Evolutionary conservation across 148 eudicot genomes (phyloP), one percentile per base, ranked within the genome.

Genomic region (Vaccinium vitisidaea): DNA sequence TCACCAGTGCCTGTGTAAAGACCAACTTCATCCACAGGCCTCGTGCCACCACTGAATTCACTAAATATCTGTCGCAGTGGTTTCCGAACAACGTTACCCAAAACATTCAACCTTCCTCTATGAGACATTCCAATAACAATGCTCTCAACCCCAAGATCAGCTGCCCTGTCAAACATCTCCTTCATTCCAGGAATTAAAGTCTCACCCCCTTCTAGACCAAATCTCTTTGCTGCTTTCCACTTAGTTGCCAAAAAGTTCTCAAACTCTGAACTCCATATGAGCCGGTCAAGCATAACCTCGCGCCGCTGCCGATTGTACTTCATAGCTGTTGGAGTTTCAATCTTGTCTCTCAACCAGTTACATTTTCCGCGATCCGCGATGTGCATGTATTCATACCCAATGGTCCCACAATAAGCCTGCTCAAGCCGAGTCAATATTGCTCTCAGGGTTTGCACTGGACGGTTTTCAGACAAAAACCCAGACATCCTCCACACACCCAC

Each of bases 111-210:
- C 88, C 98, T 88, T 78, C 98, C 98, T 85, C 98, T 94, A 11
- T 25, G 98, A 77, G 98, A 91, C 98, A 95, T 95, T 74, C 98
- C 98, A 84, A 94, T 95, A n/a, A 95, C 98, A 49, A 95, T 95
- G 84, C 85, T 94, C 92, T 94, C 98, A 58, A 94, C 98, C 83
- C 98, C 98, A 52, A 92, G 93, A 91, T 93, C 97, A 61, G 98
- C 94, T 46, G 98, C 90, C 84, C 95, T 91, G 83, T 95, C 98
- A 91, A 95, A 92, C 98, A 95, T 95, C 87, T 94, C 98, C 86
- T 95, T 95, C 98, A 95, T 95, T n/a, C 98, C 98, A 50, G 98
- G 98, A 84, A 95, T 95, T 83, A 95, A 90, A 50, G 98, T 93
- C 92, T 95, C 98, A 88, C 93, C 91, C 80, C 98, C 98, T 88